Percentiles rank a stretch among this genome's conserved stretches.
These are phyloP conservation scores for Barnettozyma hawaiiensis DNA, from an alignment of 1,139 yeast species.

Conservation along the genomic window DNA sequence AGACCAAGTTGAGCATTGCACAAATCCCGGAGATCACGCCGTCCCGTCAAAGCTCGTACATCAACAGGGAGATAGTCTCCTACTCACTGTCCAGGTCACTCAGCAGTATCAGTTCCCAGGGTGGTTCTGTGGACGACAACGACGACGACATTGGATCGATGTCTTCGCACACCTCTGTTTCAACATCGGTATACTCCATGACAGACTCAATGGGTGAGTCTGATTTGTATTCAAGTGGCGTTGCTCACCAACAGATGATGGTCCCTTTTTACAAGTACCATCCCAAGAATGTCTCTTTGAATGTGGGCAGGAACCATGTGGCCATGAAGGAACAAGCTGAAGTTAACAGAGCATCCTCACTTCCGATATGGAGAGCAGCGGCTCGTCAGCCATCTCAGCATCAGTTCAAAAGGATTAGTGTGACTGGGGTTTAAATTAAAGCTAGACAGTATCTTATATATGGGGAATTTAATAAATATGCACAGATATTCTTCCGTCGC, in stretches of 20 bases:
- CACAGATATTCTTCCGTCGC: too few species aligned
- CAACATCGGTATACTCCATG: constrained; percentile 1
- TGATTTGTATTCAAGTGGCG: not conserved
- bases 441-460: too few species aligned
- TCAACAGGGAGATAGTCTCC: constrained; percentile 1
- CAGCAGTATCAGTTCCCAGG: not conserved
- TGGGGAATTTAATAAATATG: too few species aligned
- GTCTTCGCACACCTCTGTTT: constrained; percentile 1
- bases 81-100: not conserved
- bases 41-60: constrained; percentile 8
- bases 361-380: constrained; percentile 1
- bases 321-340: not conserved
- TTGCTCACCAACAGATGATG: not conserved
- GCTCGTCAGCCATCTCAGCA: too few species aligned
- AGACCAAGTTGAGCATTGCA: constrained; percentile 4
- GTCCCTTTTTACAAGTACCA: not conserved
- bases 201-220: not conserved
- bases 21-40: constrained; percentile 1
- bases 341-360: not conserved
- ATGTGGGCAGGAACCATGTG: not conserved
- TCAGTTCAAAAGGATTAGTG: constrained; percentile 1
- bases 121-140: not conserved
- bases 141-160: not conserved
- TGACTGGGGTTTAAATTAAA: too few species aligned
- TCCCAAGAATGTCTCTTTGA: not conserved